These are phyloP conservation scores for Mycena alexandri DNA, from an alignment of 768 basidiomycete genomes.

Conservation along the genomic window DNA sequence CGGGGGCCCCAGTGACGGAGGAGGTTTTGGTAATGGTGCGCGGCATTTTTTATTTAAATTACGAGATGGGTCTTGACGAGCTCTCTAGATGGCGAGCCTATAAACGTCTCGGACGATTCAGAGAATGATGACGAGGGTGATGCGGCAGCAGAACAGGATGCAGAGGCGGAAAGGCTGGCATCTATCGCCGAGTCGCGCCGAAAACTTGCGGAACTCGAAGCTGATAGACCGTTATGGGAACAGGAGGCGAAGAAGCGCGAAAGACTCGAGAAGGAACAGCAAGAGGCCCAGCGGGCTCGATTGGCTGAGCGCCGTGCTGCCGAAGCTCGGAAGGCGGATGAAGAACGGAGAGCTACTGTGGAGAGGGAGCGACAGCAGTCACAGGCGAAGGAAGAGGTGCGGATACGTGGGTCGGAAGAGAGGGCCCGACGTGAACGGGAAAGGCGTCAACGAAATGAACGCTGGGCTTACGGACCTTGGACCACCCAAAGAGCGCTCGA, in stretches of 20 bases:
- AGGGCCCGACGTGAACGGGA: slow-evolving; percentile 54
- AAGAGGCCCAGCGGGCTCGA: slow-evolving; percentile 53
- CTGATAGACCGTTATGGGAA: slow-evolving; percentile 74
- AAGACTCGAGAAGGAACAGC: slow-evolving; percentile 57
- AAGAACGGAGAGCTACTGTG: slow-evolving; percentile 41
- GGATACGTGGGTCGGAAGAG: slow-evolving; percentile 49
- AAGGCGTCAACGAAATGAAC: slow-evolving; percentile 60
- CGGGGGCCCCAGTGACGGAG: slow-evolving; percentile 25
- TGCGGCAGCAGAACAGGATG: slow-evolving; percentile 42
- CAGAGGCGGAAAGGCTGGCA: slow-evolving; percentile 54
- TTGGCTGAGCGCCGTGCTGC: slow-evolving; percentile 50
- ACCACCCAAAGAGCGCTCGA: slow-evolving; percentile 76
- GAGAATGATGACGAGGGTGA: slow-evolving; percentile 35
- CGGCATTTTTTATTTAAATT: not conserved
- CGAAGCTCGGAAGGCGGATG: slow-evolving; percentile 46
- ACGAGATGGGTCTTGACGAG: not conserved
- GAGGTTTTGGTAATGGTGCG: slow-evolving; percentile 26
- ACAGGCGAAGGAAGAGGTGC: slow-evolving; percentile 44
- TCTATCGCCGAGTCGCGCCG: slow-evolving; percentile 73
- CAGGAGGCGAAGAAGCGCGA: slow-evolving; percentile 61
- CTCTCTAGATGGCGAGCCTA: slow-evolving; percentile 23
- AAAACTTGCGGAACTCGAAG: slow-evolving; percentile 77
- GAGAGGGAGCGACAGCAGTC: slow-evolving; percentile 42
- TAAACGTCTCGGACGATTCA: slow-evolving; percentile 31
- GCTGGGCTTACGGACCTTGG: slow-evolving; percentile 76